Evolutionary conservation across 2,329 filamentous ascomycete species (phyloP).

Genomic region (Fusarium sp.): DNA sequence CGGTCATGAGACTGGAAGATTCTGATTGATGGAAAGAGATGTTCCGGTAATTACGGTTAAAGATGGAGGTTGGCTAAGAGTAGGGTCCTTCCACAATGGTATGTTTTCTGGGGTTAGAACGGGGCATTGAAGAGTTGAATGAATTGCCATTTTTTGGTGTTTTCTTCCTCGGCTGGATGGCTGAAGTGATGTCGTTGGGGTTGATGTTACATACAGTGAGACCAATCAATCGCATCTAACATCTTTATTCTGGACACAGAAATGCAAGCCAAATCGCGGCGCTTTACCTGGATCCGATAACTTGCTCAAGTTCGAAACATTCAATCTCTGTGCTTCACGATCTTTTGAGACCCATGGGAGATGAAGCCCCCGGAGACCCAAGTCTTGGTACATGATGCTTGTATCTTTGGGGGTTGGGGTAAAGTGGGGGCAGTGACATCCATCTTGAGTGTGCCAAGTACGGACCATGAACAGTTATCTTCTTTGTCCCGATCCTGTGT

Average conservation of each 20-base stretch:
- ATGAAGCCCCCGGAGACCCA: background rate
- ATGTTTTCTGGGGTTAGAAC: background rate
- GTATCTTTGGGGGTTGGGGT: conserved; percentile 4
- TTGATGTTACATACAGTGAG: background rate
- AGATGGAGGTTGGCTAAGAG: conserved; percentile 5
- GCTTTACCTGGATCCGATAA: background rate
- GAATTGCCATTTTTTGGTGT: background rate
- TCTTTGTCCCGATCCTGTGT: background rate
- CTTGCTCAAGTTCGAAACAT: background rate
- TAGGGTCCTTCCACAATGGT: background rate
- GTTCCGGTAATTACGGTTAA: conserved; percentile 27
- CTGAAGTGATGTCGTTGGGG: background rate
- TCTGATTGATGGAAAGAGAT: conserved; percentile 5
- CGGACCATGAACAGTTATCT: fast-evolving
- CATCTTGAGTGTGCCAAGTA: background rate
- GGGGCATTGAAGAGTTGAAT: background rate
- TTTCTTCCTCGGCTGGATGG: background rate
- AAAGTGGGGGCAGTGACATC: background rate
- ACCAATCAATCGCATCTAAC: background rate
- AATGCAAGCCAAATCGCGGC: background rate
- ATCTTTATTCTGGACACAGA: background rate
- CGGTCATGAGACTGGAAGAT: background rate
- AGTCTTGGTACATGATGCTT: background rate
- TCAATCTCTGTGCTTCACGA: background rate
- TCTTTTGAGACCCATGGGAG: background rate